phyloP scores from a whole-genome alignment of 352 stramenopile genomes.

The Globisporangium echinulatum region DNA sequence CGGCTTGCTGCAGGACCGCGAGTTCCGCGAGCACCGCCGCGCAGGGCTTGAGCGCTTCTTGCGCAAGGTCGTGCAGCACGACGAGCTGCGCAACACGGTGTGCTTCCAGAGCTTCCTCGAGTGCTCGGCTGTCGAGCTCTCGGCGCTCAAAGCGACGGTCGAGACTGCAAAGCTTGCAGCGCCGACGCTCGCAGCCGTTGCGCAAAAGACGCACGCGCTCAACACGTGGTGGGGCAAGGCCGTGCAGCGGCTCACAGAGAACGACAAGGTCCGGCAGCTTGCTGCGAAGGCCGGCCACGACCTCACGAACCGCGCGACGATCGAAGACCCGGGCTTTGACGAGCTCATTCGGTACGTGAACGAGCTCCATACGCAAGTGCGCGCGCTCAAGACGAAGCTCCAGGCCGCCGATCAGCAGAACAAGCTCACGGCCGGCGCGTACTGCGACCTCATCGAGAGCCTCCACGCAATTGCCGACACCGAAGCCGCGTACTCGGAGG shows the following conservation, averaged over 20 bases:
- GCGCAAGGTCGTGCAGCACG: slow-evolving; percentile 68
- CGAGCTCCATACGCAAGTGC: slow-evolving; percentile 55
- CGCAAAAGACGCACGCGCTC: slow-evolving; percentile 61
- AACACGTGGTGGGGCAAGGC: slow-evolving; percentile 82
- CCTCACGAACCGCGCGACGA: slow-evolving; percentile 29
- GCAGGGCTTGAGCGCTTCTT: slow-evolving; percentile 74
- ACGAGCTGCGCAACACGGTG: slow-evolving; percentile 63
- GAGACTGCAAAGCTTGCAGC: slow-evolving; percentile 12
- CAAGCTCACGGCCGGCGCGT: slow-evolving; percentile 60
- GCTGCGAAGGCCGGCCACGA: slow-evolving; percentile 42
- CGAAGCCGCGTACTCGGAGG: slow-evolving; percentile 59
- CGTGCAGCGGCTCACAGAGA: slow-evolving; percentile 76
- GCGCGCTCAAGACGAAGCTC: slow-evolving; percentile 56
- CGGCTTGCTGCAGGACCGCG: slow-evolving; percentile 60
- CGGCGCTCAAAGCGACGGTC: slow-evolving; percentile 51
- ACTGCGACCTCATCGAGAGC: slow-evolving; percentile 80
- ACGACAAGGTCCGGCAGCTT: slow-evolving; percentile 63
- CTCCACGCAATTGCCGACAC: slow-evolving; percentile 59
- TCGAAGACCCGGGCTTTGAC: slow-evolving; percentile 69
- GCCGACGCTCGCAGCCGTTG: slow-evolving; percentile 35
- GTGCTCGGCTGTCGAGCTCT: slow-evolving; percentile 69
- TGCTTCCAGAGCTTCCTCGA: slow-evolving; percentile 72
- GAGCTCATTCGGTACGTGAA: slow-evolving; percentile 57
- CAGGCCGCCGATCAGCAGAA: slow-evolving; percentile 58
- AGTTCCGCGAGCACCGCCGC: slow-evolving; percentile 77